Percentiles rank a stretch among this genome's conserved stretches.
Evolutionary conservation across 2,329 filamentous ascomycete genomes (phyloP).

Genomic region (Corynespora cassiicola): DNA sequence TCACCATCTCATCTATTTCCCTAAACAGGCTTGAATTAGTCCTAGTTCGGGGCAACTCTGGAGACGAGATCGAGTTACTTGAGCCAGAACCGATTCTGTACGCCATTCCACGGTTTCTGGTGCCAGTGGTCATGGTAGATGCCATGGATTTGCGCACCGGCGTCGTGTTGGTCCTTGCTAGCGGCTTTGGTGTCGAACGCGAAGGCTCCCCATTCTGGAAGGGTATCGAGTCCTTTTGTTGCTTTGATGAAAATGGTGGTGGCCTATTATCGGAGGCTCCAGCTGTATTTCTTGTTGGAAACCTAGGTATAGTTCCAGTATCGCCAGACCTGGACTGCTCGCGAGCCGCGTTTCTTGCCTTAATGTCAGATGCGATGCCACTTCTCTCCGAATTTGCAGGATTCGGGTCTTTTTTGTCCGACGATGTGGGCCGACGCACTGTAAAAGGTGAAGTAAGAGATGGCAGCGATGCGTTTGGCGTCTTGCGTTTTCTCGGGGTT

Average conservation of each 20-base stretch:
- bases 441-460: constrained; percentile 2
- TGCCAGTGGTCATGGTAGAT: constrained; percentile 29
- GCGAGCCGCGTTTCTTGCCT: too few species aligned
- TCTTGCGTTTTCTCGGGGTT: not conserved
- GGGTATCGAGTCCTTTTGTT: too few species aligned
- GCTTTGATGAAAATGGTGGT: too few species aligned
- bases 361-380: not conserved
- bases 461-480: constrained; percentile 5
- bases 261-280: too few species aligned
- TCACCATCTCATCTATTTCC: constrained; percentile 36
- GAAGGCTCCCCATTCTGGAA: constrained; percentile 3
- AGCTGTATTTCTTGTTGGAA: too few species aligned
- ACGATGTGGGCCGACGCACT: not conserved
- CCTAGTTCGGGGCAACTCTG: constrained; percentile 14
- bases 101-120: constrained; percentile 19
- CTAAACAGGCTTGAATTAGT: constrained; percentile 33
- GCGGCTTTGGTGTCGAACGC: constrained; percentile 10
- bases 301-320: too few species aligned
- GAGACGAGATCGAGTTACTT: not conserved
- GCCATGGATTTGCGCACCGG: constrained; percentile 15
- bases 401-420: not conserved
- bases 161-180: constrained; percentile 12
- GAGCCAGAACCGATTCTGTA: constrained; percentile 5
- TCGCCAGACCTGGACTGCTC: too few species aligned
- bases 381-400: not conserved